Evolutionary conservation across 805 yeast species (phyloP).

Genomic region (Myxozyma neotropica): DNA sequence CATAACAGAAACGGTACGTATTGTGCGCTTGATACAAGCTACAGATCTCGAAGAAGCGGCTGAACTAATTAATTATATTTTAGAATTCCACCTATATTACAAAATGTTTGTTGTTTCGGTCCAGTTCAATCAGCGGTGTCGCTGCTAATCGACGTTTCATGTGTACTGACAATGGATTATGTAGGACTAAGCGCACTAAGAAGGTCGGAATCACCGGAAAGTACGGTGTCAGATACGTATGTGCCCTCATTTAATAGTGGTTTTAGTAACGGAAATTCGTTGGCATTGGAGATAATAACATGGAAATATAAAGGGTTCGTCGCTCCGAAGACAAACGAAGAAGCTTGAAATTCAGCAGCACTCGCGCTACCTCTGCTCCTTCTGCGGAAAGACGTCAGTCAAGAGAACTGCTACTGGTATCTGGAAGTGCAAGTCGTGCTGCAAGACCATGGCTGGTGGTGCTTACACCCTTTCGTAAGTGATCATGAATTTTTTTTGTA

Average conservation of each 20-base stretch:
- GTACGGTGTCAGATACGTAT: constrained; percentile 97
- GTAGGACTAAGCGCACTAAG: constrained; percentile 99
- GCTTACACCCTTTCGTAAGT: constrained; percentile 89
- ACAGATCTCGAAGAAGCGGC: neutral
- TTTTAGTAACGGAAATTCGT: neutral
- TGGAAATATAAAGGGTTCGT: constrained; percentile 69
- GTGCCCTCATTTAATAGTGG: neutral
- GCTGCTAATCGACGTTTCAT: too few relatives aligned
- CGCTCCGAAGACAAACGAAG: constrained; percentile 99
- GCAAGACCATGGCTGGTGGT: constrained; percentile 99
- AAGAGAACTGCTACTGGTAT: constrained; percentile 98
- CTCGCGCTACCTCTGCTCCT: constrained; percentile 97
- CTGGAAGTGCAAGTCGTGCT: constrained; percentile 96
- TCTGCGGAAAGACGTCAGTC: constrained; percentile 99
- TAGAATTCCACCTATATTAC: constrained; percentile 14
- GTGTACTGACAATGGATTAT: neutral
- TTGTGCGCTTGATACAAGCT: neutral
- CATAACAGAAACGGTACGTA: constrained; percentile 11
- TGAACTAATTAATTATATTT: neutral
- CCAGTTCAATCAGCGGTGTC: too few relatives aligned
- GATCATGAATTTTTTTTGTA: neutral
- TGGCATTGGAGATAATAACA: neutral
- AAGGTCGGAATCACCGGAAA: constrained; percentile 99
- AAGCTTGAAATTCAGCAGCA: constrained; percentile 99
- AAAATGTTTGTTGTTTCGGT: constrained; percentile 12